Evolutionary conservation across 140 eudicot genomes (phyloP).

Genomic region (Erigeron philadelphicus): DNA sequence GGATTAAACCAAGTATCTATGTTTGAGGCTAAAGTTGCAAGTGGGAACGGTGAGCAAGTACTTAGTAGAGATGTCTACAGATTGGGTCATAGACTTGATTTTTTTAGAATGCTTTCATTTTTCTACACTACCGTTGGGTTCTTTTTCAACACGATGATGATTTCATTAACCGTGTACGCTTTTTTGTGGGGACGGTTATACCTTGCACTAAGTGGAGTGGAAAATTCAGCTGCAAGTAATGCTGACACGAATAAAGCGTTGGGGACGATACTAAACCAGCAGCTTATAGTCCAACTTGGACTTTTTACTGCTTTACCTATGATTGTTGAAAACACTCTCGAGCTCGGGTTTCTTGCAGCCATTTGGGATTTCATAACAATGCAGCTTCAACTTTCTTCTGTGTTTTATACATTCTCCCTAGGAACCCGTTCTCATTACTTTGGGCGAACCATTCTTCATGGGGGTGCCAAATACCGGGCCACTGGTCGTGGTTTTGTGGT

Average conservation of each 20-base stretch:
- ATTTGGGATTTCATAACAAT: slow-evolving; percentile 92
- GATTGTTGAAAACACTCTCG: slow-evolving; percentile 90
- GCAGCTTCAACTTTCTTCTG: slow-evolving; percentile 89
- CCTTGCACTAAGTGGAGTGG: slow-evolving; percentile 83
- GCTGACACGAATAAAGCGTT: slow-evolving; percentile 61
- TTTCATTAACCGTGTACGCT: slow-evolving; percentile 78
- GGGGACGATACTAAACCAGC: slow-evolving; percentile 86
- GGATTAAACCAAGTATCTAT: slow-evolving; percentile 88
- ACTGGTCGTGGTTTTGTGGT: slow-evolving; percentile 99
- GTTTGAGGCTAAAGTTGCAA: slow-evolving; percentile 97
- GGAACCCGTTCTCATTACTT: slow-evolving; percentile 95
- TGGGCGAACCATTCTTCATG: slow-evolving; percentile 90
- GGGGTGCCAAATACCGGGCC: slow-evolving; percentile 95
- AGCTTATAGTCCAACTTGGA: slow-evolving; percentile 82
- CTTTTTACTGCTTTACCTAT: slow-evolving; percentile 91
- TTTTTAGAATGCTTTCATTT: slow-evolving; percentile 91
- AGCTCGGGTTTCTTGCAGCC: slow-evolving; percentile 77
- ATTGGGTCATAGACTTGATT: slow-evolving; percentile 90
- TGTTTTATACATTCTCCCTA: slow-evolving; percentile 79
- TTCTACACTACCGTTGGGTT: slow-evolving; percentile 93
- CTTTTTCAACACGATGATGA: slow-evolving; percentile 80
- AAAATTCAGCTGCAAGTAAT: slow-evolving; percentile 35
- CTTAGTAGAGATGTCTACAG: slow-evolving; percentile 90
- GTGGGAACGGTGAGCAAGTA: slow-evolving; percentile 95
- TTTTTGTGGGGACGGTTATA: slow-evolving; percentile 94